A percentile compares a stretch with the other conserved stretches of the same genome.
Evolutionary conservation across 164 flowering plant species (phyloP).

Genomic region (Vitis rupestris): DNA sequence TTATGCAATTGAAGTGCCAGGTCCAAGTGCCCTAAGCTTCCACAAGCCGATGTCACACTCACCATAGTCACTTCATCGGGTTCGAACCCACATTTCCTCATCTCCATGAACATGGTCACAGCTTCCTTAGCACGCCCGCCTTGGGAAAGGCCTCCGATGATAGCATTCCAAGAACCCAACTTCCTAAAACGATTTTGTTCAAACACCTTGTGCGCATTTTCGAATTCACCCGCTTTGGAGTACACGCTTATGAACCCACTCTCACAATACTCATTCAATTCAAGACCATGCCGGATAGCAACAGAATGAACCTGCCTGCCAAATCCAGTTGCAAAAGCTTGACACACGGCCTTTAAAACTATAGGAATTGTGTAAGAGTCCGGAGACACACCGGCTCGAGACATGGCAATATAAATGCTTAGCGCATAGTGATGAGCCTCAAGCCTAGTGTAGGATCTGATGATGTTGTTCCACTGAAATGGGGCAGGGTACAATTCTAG

Average conservation of each 20-base stretch:
- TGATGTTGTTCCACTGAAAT: constrained; percentile 59
- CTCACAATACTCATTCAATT: constrained; percentile 47
- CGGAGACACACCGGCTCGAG: constrained; percentile 42
- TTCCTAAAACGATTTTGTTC: constrained; percentile 50
- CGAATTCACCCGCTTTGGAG: constrained; percentile 43
- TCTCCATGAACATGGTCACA: constrained; percentile 31
- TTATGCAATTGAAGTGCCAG: constrained; percentile 64
- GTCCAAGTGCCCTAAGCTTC: constrained; percentile 49
- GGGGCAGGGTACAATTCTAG: constrained; percentile 23
- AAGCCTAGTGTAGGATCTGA: constrained; percentile 45
- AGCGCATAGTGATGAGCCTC: constrained; percentile 34
- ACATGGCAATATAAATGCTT: constrained; percentile 37
- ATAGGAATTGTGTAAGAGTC: constrained; percentile 63
- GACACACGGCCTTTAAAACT: constrained; percentile 42
- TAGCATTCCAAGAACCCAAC: constrained; percentile 69
- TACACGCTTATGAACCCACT: constrained; percentile 58
- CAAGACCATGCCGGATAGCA: constrained; percentile 40
- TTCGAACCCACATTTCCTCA: constrained; percentile 41
- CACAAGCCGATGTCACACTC: constrained; percentile 62
- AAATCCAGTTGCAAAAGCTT: constrained; percentile 18
- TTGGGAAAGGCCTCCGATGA: constrained; percentile 54
- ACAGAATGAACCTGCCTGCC: constrained; percentile 44
- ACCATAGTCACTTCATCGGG: constrained; percentile 73
- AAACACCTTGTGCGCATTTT: constrained; percentile 51
- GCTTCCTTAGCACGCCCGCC: constrained; percentile 51